Conservation (phyloP, 2,329 filamentous ascomycete species). For the Microdochium trichocladiopsis region DNA sequence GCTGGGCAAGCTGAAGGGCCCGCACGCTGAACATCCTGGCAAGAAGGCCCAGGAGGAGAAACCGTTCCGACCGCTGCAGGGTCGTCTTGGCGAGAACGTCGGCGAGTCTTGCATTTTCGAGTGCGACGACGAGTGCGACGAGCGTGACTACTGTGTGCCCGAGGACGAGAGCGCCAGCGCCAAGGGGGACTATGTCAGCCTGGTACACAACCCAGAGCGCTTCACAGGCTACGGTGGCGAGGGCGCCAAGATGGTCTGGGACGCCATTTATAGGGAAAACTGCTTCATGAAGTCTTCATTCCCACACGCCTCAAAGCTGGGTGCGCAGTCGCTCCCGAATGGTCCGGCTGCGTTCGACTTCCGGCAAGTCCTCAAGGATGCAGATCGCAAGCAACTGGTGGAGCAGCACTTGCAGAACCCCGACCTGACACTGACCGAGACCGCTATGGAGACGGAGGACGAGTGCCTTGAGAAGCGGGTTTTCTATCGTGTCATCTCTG, state of each 20-base stretch:
- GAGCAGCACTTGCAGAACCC: conserved; percentile 50
- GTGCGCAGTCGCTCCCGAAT: conserved; percentile 31
- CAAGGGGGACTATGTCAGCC: conserved; percentile 94
- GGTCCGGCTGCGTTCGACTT: conserved; percentile 54
- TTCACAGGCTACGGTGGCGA: conserved; percentile 91
- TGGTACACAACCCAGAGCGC: conserved; percentile 87
- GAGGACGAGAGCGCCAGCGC: conserved; percentile 82
- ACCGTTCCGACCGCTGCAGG: conserved; percentile 68
- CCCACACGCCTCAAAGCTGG: conserved; percentile 49
- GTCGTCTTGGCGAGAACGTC: conserved; percentile 75
- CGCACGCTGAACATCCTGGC: conserved; percentile 81
- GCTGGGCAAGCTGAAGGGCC: conserved; percentile 85
- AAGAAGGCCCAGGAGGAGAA: conserved; percentile 65
- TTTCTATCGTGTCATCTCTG: conserved; percentile 90
- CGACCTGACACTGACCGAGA: conserved; percentile 52
- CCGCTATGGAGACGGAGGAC: conserved; percentile 71
- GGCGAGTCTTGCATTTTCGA: conserved; percentile 96
- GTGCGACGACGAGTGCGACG: conserved; percentile 95
- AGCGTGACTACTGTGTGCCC: conserved; percentile 92
- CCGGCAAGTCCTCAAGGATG: conserved; percentile 51
- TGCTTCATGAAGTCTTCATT: conserved; percentile 74
- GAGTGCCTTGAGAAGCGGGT: conserved; percentile 98
- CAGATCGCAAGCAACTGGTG: conserved; percentile 53
- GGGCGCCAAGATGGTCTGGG: conserved; percentile 86
- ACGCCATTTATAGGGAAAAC: conserved; percentile 94